Evolutionary conservation across 805 yeast genomes (phyloP), one percentile per base, ranked within the genome.

Genomic region (Grigorovia jiainica): DNA sequence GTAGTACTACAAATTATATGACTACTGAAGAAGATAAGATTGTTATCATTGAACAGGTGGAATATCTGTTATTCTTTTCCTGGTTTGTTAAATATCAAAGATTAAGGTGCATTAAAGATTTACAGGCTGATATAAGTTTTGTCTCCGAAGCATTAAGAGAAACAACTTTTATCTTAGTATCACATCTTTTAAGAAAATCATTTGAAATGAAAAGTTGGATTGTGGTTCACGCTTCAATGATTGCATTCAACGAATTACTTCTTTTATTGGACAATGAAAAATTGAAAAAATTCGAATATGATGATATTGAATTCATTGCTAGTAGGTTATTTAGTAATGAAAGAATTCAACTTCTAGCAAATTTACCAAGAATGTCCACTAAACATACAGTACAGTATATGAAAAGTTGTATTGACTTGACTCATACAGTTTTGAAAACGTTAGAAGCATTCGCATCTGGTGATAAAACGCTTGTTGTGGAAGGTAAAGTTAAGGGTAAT

Each of bases 31-130:
- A 58, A 20, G 64, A 59, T 16, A 59, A 60, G 39, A 44, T 57
- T 59, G 54, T 46, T 41, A 58, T 48, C 5, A 38, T 62, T 4
- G 59, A 60, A 35, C 57, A 57, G 39, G 53, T 55, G 8, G 76
- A 76, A 36, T 87, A 72, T 54, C 71, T 83, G 34, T 67, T 74
- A 44, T 64, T 84, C 5, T 63, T 73, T 5, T 69, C 85, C 1
- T 90, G 97, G 96, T 80, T 87, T 50, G 64, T 87, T 38, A 71
- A 72, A 27, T 86, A 76, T 45, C 86, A 82, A 50, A 64, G 82
- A 17, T 61, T 53, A 6, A 52, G 65, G 45, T 27, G 42, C 18
- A 47, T 48, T 19, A 34, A 51, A 17, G 45, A 59, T 19, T 34
- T 40, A 20, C 42, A 53, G 0, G 63, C 63, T 24, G 60, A 57